Percentiles rank a stretch among this genome's conserved stretches.
Conservation (phyloP, 2,329 filamentous ascomycete species). For the Trichothecium sympodiale region DNA sequence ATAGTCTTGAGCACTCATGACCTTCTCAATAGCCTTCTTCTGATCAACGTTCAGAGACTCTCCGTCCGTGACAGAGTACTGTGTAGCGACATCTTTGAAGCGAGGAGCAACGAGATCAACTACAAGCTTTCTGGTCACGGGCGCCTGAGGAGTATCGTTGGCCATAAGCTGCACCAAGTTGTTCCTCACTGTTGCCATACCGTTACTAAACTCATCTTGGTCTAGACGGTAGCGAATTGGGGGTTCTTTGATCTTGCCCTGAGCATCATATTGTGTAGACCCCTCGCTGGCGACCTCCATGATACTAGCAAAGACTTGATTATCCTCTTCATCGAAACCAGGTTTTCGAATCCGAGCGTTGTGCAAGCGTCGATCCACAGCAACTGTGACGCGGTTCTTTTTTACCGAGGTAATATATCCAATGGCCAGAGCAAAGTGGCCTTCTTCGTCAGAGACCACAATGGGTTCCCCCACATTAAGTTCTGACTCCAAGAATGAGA, state of each 20-base stretch:
- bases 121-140: slow-evolving; percentile 66
- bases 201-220: slow-evolving; percentile 97
- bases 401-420: slow-evolving; percentile 76
- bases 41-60: slow-evolving; percentile 79
- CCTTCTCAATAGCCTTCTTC: slow-evolving; percentile 75
- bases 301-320: slow-evolving; percentile 82
- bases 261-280: slow-evolving; percentile 36
- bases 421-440: slow-evolving; percentile 89
- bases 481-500: slow-evolving; percentile 88
- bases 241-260: slow-evolving; percentile 38
- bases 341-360: slow-evolving; percentile 67
- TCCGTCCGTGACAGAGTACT: slow-evolving; percentile 50
- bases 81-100: slow-evolving; percentile 58
- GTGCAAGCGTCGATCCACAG: slow-evolving; percentile 81
- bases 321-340: slow-evolving; percentile 64
- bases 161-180: slow-evolving; percentile 92
- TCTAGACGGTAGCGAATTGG: slow-evolving; percentile 73
- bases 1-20: slow-evolving; percentile 92
- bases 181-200: slow-evolving; percentile 89
- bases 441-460: slow-evolving; percentile 90
- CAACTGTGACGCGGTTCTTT: slow-evolving; percentile 69
- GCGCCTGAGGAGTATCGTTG: slow-evolving; percentile 58
- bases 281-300: slow-evolving; percentile 66
- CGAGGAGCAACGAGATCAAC: slow-evolving; percentile 63
- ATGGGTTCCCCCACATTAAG: slow-evolving; percentile 80